Conservation (phyloP, 495 filamentous ascomycete genomes). For the Podospora appendiculata region DNA sequence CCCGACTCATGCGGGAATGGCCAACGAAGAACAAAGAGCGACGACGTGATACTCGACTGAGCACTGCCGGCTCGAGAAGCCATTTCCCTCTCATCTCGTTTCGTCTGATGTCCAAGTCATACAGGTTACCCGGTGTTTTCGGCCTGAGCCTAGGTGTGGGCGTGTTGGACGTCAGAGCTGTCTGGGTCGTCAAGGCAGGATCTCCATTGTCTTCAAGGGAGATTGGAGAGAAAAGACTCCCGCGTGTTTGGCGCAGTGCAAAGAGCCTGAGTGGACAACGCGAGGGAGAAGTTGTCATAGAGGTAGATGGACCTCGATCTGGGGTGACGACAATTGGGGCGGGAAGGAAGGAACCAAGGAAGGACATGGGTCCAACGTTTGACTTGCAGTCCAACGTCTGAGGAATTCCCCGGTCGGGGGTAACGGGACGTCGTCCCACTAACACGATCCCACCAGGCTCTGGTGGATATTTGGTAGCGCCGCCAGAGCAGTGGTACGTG, state of each 20-base stretch:
- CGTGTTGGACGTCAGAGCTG: neutral
- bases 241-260: no score
- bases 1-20: no score
- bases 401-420: conserved; percentile 9
- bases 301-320: no score
- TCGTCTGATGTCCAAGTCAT: conserved; percentile 12
- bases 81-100: conserved; percentile 8
- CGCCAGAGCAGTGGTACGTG: neutral
- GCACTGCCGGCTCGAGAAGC: neutral
- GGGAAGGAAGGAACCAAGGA: neutral
- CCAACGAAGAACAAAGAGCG: neutral
- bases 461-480: no score
- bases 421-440: neutral
- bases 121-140: conserved; percentile 7
- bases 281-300: no score
- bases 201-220: no score
- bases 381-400: conserved; percentile 4
- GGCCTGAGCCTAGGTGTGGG: neutral
- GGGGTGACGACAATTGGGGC: neutral
- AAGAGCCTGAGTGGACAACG: no score
- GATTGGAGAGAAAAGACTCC: no score
- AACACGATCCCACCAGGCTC: neutral
- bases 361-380: neutral
- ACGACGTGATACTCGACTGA: no score
- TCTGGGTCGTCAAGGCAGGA: neutral